These are phyloP conservation scores for Micractinium conductrix DNA, from an alignment of 139 green algal genomes.

Conservation along the genomic window DNA sequence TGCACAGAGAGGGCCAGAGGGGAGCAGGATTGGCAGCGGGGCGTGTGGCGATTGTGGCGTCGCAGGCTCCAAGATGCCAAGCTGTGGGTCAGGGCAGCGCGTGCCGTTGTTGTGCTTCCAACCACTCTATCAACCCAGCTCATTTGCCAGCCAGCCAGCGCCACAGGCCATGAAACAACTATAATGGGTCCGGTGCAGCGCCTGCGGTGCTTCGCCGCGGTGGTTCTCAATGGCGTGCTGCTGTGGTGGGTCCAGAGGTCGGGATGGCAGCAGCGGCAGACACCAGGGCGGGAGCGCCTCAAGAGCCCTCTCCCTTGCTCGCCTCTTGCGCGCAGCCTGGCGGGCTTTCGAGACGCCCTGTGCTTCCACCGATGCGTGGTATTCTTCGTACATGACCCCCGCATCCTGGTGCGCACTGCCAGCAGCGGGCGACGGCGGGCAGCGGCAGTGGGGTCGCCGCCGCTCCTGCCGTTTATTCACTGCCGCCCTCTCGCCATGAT, in stretches of 20 bases:
- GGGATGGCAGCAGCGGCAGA: not conserved
- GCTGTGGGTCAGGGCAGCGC: too few species aligned
- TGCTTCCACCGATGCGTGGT: slow-evolving; percentile 45
- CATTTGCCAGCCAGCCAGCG: too few species aligned
- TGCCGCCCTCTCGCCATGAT: too few species aligned
- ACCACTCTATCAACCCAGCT: too few species aligned
- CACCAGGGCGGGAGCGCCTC: not conserved
- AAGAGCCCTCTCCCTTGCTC: not conserved
- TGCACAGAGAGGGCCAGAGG: not conserved
- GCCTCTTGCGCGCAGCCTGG: slow-evolving; percentile 31
- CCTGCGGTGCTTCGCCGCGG: not conserved
- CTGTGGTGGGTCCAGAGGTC: not conserved
- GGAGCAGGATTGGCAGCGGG: not conserved
- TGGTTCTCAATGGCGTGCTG: not conserved
- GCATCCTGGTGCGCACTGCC: slow-evolving; percentile 41
- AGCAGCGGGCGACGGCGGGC: not conserved
- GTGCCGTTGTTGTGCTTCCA: too few species aligned
- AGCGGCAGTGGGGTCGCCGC: too few species aligned
- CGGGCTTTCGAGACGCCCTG: slow-evolving; percentile 44
- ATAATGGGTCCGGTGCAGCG: not conserved
- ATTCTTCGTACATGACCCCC: slow-evolving; percentile 50
- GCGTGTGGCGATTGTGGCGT: not conserved
- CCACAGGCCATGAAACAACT: not conserved
- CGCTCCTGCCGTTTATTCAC: not conserved
- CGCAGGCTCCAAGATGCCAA: too few species aligned